Evolutionary conservation across 2,329 filamentous ascomycete genomes (phyloP).

Genomic region (Alternaria viburni): DNA sequence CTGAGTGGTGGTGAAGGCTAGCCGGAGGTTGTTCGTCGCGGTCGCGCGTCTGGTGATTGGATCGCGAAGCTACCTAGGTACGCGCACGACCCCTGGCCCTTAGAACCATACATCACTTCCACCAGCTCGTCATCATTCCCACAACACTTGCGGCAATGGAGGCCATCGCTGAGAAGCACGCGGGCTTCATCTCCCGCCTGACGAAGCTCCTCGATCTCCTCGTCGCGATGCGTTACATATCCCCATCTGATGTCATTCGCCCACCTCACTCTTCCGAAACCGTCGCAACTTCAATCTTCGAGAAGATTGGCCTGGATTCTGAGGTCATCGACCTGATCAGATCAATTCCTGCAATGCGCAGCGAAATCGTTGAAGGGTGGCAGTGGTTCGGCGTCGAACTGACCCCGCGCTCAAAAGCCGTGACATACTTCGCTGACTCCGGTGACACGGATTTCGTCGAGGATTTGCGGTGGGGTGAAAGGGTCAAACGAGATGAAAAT

Average conservation of each 20-base stretch:
- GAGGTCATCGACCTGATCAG: rapidly evolving
- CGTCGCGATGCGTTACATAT: neutral
- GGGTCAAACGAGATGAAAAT: neutral
- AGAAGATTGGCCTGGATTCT: neutral
- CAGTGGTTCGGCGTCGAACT: neutral
- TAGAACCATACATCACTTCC: neutral
- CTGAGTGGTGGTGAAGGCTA: constrained; percentile 3
- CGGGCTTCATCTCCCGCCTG: neutral
- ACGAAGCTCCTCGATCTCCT: neutral
- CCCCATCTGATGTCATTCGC: neutral
- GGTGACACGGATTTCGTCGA: neutral
- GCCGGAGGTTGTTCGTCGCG: constrained; percentile 14
- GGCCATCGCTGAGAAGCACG: neutral
- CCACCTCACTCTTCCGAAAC: neutral
- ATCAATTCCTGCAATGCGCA: neutral
- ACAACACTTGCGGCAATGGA: neutral
- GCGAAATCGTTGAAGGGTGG: neutral
- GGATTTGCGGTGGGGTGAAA: neutral
- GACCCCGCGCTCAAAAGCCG: neutral
- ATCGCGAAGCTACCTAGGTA: constrained; percentile 9
- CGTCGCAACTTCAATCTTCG: neutral
- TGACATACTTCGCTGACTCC: neutral
- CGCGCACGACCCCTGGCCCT: neutral
- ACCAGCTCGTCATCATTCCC: neutral
- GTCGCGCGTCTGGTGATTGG: constrained; percentile 25